Evolutionary conservation across 2,329 filamentous ascomycete species (phyloP).

Genomic region (Ploettnerulaceae sp.): DNA sequence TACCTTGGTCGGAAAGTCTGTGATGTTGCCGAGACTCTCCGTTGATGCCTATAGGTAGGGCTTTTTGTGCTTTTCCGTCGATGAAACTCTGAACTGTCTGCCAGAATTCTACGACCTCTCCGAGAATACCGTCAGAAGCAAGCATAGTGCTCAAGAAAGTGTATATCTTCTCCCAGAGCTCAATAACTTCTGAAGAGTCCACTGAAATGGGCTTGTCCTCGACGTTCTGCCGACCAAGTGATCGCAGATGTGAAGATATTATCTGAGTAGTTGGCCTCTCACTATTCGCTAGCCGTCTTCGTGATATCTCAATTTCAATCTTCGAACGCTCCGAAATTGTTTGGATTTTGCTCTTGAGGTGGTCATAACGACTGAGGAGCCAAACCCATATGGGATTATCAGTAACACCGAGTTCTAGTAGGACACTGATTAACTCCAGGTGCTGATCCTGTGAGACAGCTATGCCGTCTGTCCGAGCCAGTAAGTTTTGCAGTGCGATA

Average conservation of each 20-base stretch:
- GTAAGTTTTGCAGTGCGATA: slow-evolving; percentile 58
- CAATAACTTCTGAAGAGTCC: slow-evolving; percentile 77
- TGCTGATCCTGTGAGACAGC: slow-evolving; percentile 67
- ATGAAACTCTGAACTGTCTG: slow-evolving; percentile 88
- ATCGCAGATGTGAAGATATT: slow-evolving; percentile 71
- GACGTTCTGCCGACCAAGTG: slow-evolving; percentile 62
- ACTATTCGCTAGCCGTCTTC: slow-evolving; percentile 69
- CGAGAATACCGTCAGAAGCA: slow-evolving; percentile 73
- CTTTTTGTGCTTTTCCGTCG: slow-evolving; percentile 74
- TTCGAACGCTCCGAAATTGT: slow-evolving; percentile 78
- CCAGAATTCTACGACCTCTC: slow-evolving; percentile 92
- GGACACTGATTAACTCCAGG: slow-evolving; percentile 82
- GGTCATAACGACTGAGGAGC: slow-evolving; percentile 84
- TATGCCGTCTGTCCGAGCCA: slow-evolving; percentile 28
- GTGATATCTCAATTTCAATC: slow-evolving; percentile 86
- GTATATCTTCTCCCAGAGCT: slow-evolving; percentile 88
- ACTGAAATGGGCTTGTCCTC: slow-evolving; percentile 58
- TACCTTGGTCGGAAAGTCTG: slow-evolving; percentile 65
- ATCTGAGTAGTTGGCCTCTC: slow-evolving; percentile 66
- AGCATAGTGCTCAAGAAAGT: slow-evolving; percentile 69
- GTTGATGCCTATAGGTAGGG: slow-evolving; percentile 74
- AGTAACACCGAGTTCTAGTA: slow-evolving; percentile 90
- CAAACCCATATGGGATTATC: slow-evolving; percentile 97
- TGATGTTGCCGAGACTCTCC: slow-evolving; percentile 79
- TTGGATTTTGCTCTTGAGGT: slow-evolving; percentile 80